Conservation (phyloP, 2,329 filamentous ascomycete genomes). For the Penicillium sp. region DNA sequence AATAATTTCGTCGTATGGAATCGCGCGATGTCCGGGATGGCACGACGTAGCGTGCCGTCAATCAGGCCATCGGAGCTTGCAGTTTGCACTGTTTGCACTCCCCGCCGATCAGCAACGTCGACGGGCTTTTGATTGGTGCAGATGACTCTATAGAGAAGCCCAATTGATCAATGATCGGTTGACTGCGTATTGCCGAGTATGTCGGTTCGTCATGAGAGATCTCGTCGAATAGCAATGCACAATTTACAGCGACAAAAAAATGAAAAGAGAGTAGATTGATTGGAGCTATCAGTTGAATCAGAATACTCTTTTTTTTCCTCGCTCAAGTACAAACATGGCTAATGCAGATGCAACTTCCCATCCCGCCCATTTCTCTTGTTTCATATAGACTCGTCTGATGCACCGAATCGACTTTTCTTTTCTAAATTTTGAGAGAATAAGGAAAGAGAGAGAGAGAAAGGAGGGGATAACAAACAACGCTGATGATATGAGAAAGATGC, state of each 20-base stretch:
- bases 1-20: no score
- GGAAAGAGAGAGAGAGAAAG: not conserved
- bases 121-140: not conserved
- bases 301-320: not conserved
- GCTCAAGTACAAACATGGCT: not conserved
- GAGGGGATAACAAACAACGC: not conserved
- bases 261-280: no score
- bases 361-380: not conserved
- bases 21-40: not conserved
- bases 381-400: not conserved
- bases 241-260: no score
- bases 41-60: not conserved
- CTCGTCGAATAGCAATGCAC: no score
- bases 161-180: not conserved
- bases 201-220: no score
- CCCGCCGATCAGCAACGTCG: no score
- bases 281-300: no score
- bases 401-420: conserved; percentile 1
- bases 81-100: conserved; percentile 2
- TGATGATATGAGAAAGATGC: not conserved
- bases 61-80: not conserved
- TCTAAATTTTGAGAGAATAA: no score
- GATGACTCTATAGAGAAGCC: not conserved
- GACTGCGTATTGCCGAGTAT: no score
- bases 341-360: not conserved